Conservation (phyloP, 2,329 filamentous ascomycete species). For the Aspergillus carbonarius region DNA sequence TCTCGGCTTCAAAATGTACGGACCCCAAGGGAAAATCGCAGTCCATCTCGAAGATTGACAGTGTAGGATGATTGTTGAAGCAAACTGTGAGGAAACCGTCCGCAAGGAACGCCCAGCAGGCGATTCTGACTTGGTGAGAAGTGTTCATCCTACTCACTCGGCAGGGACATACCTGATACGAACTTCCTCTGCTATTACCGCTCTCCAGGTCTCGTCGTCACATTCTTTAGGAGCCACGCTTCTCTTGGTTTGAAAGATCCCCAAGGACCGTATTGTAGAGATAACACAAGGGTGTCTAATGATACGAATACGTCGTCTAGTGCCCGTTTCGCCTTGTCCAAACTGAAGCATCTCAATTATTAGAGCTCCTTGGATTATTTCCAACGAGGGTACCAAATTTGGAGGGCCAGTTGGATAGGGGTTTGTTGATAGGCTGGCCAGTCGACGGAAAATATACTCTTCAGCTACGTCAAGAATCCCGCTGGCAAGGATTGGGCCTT, state of each 20-base stretch:
- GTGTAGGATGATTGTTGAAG: conserved; percentile 31
- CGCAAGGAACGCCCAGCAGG: conserved; percentile 33
- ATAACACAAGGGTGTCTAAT: conserved; percentile 32
- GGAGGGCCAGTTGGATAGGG: conserved; percentile 7
- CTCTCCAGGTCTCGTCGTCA: conserved; percentile 24
- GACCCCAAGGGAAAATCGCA: conserved; percentile 33
- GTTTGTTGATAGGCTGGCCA: conserved; percentile 20
- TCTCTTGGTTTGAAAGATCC: conserved; percentile 27
- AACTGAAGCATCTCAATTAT: conserved; percentile 37
- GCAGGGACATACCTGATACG: conserved; percentile 21
- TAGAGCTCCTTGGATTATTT: conserved; percentile 29
- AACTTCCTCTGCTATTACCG: conserved; percentile 26
- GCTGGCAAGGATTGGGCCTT: conserved; percentile 18
- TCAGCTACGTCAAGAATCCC: conserved; percentile 30
- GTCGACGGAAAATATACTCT: conserved; percentile 30
- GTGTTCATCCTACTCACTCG: background rate
- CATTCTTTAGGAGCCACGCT: conserved; percentile 11
- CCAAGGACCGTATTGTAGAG: conserved; percentile 30
- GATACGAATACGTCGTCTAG: conserved; percentile 32
- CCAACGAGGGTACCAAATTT: conserved; percentile 17
- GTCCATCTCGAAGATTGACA: conserved; percentile 33
- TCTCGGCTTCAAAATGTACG: conserved; percentile 32
- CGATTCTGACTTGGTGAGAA: conserved; percentile 14
- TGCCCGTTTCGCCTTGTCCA: conserved; percentile 27
- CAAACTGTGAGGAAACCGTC: conserved; percentile 35